phyloP scores from a whole-genome alignment of 208 protist species.

The Crithidia acanthocephali region DNA sequence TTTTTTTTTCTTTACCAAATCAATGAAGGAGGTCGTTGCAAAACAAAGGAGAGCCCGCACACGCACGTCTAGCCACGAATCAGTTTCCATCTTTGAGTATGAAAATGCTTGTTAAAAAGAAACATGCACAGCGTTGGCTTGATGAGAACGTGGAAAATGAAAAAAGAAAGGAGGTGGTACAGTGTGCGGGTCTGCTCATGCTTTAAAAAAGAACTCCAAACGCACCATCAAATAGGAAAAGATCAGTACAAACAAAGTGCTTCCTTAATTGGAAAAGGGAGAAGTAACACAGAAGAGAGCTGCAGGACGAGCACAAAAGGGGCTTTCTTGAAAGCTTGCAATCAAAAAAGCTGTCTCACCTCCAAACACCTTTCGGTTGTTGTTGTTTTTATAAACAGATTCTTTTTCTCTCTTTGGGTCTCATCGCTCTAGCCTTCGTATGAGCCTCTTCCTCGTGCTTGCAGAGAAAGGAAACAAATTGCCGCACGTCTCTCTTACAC shows the following conservation, averaged over 20 bases:
- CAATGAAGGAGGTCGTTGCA: neutral
- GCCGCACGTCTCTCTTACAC: neutral
- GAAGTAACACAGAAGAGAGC: no score
- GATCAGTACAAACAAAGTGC: neutral
- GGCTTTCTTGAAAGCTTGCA: no score
- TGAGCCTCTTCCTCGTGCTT: no score
- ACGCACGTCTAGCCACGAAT: neutral
- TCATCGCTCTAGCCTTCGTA: no score
- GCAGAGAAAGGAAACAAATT: neutral
- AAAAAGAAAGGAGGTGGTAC: neutral
- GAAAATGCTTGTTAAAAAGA: neutral
- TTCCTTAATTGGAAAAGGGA: no score
- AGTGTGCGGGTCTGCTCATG: neutral
- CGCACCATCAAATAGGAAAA: conserved; percentile 22
- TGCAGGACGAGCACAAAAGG: no score
- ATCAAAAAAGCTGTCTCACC: no score
- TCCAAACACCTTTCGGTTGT: no score
- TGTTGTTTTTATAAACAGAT: no score
- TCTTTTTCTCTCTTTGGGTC: no score
- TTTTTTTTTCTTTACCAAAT: conserved; percentile 12
- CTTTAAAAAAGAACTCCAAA: neutral
- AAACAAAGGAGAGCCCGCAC: neutral
- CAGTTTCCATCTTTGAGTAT: neutral
- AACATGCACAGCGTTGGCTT: no score
- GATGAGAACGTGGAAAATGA: no score